Base-by-base conservation (phyloP, 129 eudicot species). In the Flaveria bidentis region DNA sequence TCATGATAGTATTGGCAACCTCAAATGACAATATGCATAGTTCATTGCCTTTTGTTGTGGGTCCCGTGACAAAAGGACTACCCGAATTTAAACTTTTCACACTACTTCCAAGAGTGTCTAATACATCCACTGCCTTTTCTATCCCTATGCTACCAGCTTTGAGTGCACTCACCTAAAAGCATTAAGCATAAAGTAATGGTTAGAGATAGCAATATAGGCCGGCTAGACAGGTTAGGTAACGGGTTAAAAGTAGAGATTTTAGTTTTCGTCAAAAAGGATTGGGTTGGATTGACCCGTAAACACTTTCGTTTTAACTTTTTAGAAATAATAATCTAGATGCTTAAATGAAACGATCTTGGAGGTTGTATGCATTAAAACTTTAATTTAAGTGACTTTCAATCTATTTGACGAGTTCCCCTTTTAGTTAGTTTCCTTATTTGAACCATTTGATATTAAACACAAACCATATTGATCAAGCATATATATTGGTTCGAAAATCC, bases 1-100 rank as follows among this genome's bases (percentile, higher is more conserved):
- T 93, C 75, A 93, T 88, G 76, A 93, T 86, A 7, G 98, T 93
- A 74, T 93, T 93, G 49, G 98, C 98, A 86, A 93, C 96, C 86
- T 93, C 98, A 82, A 93, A 93, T n/a, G 96, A 76, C 79, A 93
- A 80, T 76, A 93, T 90, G 5, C 86, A 81, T 49, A 90, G 86
- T 75, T 90, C 91, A 18, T 77, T 86, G 75, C 87, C 92, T 88
- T 88, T 93, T 9, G 80, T 82, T 41, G 91, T 75, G 18, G 84
- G 82, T 42, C 93, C 88, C 0, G 90, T 80, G 52, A 75, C 90
- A 82, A 92, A 93, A 16, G 91, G 92, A 74, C 88, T 78, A 44
- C 86, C 82, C 6, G 83, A 71, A 79, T 86, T 92, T 80, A 92
- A 83, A 71, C 78, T 86, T 13, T 87, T 81, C 80, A 92, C 89